These are phyloP conservation scores for Colletotrichum magnum DNA, from an alignment of 2,329 filamentous ascomycete genomes.

Conservation along the genomic window DNA sequence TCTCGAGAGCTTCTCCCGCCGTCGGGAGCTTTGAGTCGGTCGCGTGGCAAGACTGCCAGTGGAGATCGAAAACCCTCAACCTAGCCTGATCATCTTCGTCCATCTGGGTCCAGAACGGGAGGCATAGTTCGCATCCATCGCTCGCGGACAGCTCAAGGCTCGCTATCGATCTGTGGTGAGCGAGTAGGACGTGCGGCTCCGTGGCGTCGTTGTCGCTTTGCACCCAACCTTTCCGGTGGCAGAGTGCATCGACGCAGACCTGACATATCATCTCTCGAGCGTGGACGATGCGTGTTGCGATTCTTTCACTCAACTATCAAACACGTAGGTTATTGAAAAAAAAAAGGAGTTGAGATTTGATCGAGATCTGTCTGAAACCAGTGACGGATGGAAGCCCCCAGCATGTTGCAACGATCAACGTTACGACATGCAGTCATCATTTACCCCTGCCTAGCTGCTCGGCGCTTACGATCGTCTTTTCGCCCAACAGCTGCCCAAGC, in stretches of 20 bases:
- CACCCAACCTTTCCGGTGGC: slow-evolving; percentile 19
- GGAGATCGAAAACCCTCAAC: neutral
- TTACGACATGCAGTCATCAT: too few species aligned
- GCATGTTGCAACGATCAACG: too few species aligned
- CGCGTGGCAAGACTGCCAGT: neutral
- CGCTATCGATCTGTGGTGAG: slow-evolving; percentile 13
- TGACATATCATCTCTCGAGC: neutral
- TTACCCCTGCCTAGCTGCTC: too few species aligned
- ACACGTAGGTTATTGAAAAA: neutral
- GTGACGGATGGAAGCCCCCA: too few species aligned
- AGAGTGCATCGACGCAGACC: slow-evolving; percentile 1
- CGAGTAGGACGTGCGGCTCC: neutral
- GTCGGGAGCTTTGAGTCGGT: rapidly evolving
- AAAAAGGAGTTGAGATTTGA: neutral
- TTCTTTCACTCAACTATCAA: neutral
- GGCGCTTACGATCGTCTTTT: too few species aligned
- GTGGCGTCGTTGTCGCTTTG: neutral
- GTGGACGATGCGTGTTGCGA: too few species aligned
- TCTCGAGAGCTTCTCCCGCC: neutral
- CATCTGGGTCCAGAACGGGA: slow-evolving; percentile 22
- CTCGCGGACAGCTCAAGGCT: slow-evolving; percentile 12
- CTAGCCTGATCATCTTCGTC: neutral
- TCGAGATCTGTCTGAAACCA: too few species aligned
- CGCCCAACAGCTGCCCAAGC: too few species aligned
- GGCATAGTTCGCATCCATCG: slow-evolving; percentile 15